phyloP scores from a whole-genome alignment of 2,329 filamentous ascomycete species.

The Pseudogymnoascus sp. region DNA sequence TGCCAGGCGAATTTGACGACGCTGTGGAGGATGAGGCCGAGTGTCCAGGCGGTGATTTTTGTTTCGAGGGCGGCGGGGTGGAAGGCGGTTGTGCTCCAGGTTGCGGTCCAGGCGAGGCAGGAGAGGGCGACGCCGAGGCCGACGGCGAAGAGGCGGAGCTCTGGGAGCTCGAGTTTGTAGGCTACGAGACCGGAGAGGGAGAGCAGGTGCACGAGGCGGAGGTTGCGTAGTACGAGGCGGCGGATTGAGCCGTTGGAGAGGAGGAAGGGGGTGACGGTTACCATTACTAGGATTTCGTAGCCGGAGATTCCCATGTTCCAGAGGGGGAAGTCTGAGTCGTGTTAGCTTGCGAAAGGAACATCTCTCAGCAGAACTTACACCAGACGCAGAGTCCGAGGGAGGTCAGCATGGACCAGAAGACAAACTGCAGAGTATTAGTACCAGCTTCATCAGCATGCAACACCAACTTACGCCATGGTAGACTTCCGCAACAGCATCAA shows the following conservation, averaged over 20 bases:
- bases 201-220: slow-evolving; percentile 64
- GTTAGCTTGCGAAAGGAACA: slow-evolving; percentile 13
- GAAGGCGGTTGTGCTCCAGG: slow-evolving; percentile 68
- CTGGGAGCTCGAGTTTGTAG: slow-evolving; percentile 67
- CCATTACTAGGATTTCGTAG: slow-evolving; percentile 85
- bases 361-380: slow-evolving; percentile 57
- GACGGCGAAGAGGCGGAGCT: slow-evolving; percentile 69
- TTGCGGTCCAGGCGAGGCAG: slow-evolving; percentile 77
- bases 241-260: slow-evolving; percentile 66
- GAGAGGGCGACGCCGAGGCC: slow-evolving; percentile 74
- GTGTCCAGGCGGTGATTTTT: slow-evolving; percentile 69
- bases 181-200: slow-evolving; percentile 73
- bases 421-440: slow-evolving; percentile 50
- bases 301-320: slow-evolving; percentile 99
- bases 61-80: slow-evolving; percentile 72
- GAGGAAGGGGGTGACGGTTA: slow-evolving; percentile 71
- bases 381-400: slow-evolving; percentile 83
- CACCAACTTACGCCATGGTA: slow-evolving; percentile 70
- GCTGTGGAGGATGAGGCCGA: slow-evolving; percentile 78
- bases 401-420: slow-evolving; percentile 93
- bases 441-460: neutral
- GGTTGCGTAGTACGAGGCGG: slow-evolving; percentile 58
- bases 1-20: slow-evolving; percentile 87
- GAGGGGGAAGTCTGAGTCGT: slow-evolving; percentile 70
- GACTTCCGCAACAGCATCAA: slow-evolving; percentile 80